Percentiles rank a stretch among this genome's conserved stretches.
Conservation (phyloP, 768 basidiomycete species). For the Leccinum boreale region DNA sequence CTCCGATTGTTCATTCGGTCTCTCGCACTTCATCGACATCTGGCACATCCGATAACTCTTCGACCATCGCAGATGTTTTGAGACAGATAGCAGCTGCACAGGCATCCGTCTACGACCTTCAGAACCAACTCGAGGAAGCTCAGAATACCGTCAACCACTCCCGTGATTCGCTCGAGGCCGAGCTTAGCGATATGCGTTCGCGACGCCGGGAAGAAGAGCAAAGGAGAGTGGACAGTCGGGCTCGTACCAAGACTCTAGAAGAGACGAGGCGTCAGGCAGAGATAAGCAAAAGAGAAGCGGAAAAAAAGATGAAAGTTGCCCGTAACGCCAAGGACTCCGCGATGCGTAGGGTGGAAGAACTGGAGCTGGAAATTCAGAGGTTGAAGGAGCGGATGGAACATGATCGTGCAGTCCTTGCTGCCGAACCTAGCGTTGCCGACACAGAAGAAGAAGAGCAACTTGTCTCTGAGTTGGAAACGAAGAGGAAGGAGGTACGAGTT, state of each 20-base stretch:
- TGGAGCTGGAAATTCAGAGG: conserved; percentile 58
- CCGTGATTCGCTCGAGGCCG: conserved; percentile 61
- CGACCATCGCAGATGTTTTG: conserved; percentile 70
- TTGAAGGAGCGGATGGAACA: conserved; percentile 52
- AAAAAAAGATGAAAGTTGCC: conserved; percentile 78
- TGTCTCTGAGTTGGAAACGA: conserved; percentile 46
- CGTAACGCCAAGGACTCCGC: conserved; percentile 63
- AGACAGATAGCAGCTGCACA: conserved; percentile 68
- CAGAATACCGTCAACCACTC: conserved; percentile 54
- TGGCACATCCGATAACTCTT: conserved; percentile 53
- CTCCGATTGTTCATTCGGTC: conserved; percentile 21
- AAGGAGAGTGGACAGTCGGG: conserved; percentile 71
- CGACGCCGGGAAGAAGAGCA: conserved; percentile 82
- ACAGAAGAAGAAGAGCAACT: conserved; percentile 44
- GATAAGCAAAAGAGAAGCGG: conserved; percentile 74
- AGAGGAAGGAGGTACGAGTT: conserved; percentile 51
- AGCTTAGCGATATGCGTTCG: conserved; percentile 70
- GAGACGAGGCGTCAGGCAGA: conserved; percentile 86
- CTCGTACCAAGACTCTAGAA: conserved; percentile 81
- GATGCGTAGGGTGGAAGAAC: conserved; percentile 49
- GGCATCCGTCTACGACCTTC: conserved; percentile 62
- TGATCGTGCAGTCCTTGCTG: conserved; percentile 51
- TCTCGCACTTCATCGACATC: conserved; percentile 25
- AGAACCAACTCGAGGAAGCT: conserved; percentile 63
- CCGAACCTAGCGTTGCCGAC: conserved; percentile 43